Percentiles rank a stretch among this genome's conserved stretches.
Evolutionary conservation across 768 basidiomycete species (phyloP).

Genomic region (Lactarius quietus): DNA sequence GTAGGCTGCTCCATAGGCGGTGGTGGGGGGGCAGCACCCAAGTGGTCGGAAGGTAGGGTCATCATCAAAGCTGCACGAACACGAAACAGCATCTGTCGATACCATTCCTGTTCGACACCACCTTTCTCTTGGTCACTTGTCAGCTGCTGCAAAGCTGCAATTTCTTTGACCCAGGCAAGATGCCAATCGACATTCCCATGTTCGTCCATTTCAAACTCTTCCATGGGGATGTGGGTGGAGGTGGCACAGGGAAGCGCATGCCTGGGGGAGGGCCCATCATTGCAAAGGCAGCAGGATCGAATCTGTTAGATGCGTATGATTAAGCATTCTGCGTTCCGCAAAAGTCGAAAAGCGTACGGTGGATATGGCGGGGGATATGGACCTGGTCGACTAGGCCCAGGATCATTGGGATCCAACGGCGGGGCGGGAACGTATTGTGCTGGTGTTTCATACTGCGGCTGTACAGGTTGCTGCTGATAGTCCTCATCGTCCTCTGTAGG

Average conservation of each 20-base stretch:
- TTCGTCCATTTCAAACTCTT: slow-evolving; percentile 68
- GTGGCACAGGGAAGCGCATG: slow-evolving; percentile 60
- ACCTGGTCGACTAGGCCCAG: slow-evolving; percentile 50
- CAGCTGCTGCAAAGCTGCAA: slow-evolving; percentile 68
- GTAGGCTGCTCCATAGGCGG: slow-evolving; percentile 23
- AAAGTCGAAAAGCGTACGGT: slow-evolving; percentile 42
- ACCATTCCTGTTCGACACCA: slow-evolving; percentile 81
- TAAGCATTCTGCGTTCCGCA: neutral
- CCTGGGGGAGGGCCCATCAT: slow-evolving; percentile 56
- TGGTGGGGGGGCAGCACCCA: slow-evolving; percentile 18
- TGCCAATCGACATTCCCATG: slow-evolving; percentile 81
- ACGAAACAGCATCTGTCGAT: slow-evolving; percentile 79
- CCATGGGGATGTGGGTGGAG: slow-evolving; percentile 63
- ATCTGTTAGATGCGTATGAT: slow-evolving; percentile 40
- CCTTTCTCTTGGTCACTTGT: slow-evolving; percentile 80
- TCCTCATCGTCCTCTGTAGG: slow-evolving; percentile 48
- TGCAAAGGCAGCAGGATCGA: slow-evolving; percentile 54
- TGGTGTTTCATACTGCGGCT: slow-evolving; percentile 49
- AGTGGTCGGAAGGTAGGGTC: slow-evolving; percentile 28
- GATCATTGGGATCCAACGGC: slow-evolving; percentile 57
- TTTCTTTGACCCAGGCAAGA: slow-evolving; percentile 74
- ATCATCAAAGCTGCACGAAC: slow-evolving; percentile 69
- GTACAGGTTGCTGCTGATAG: slow-evolving; percentile 52
- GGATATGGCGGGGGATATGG: slow-evolving; percentile 62
- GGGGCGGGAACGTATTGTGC: slow-evolving; percentile 53